Percentiles rank a stretch among this genome's conserved stretches.
These are phyloP conservation scores for Nidularia pulvinata DNA, from an alignment of 768 basidiomycete genomes.

Conservation along the genomic window DNA sequence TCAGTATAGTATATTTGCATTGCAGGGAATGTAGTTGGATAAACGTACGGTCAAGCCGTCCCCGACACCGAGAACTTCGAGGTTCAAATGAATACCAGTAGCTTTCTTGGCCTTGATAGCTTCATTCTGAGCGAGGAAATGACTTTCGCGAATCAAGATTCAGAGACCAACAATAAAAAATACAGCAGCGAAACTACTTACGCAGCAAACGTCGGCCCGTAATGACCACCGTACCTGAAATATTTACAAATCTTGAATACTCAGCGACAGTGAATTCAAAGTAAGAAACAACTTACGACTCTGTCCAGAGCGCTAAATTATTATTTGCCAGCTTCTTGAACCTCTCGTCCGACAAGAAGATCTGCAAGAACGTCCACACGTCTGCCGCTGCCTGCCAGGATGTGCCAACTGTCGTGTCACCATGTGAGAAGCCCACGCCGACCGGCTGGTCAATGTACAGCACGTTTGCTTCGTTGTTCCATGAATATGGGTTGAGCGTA, in stretches of 20 bases:
- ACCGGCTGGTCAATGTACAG: slow-evolving; percentile 68
- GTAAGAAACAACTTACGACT: slow-evolving; percentile 35
- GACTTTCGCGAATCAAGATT: slow-evolving; percentile 15
- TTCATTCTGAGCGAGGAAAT: slow-evolving; percentile 60
- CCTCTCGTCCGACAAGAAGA: slow-evolving; percentile 53
- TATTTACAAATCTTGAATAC: neutral
- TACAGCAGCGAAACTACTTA: slow-evolving; percentile 13
- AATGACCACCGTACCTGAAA: slow-evolving; percentile 67
- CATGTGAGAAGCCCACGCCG: slow-evolving; percentile 67
- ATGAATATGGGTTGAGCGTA: slow-evolving; percentile 50
- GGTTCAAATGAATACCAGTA: slow-evolving; percentile 47
- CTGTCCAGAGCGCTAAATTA: slow-evolving; percentile 62
- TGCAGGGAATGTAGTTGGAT: too few relatives aligned
- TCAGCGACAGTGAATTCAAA: too few relatives aligned
- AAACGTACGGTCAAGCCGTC: slow-evolving; percentile 57
- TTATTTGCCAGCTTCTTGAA: slow-evolving; percentile 45
- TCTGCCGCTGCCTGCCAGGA: slow-evolving; percentile 54
- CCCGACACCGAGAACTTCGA: slow-evolving; percentile 62
- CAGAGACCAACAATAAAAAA: neutral
- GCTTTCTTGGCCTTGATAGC: slow-evolving; percentile 47
- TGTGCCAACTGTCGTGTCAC: slow-evolving; percentile 44
- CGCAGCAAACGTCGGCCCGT: slow-evolving; percentile 67
- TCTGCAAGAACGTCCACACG: slow-evolving; percentile 64
- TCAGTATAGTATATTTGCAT: too few relatives aligned
- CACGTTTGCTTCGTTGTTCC: slow-evolving; percentile 59